phyloP scores from a whole-genome alignment of 805 yeast species.

The Candida coleopterorum region DNA sequence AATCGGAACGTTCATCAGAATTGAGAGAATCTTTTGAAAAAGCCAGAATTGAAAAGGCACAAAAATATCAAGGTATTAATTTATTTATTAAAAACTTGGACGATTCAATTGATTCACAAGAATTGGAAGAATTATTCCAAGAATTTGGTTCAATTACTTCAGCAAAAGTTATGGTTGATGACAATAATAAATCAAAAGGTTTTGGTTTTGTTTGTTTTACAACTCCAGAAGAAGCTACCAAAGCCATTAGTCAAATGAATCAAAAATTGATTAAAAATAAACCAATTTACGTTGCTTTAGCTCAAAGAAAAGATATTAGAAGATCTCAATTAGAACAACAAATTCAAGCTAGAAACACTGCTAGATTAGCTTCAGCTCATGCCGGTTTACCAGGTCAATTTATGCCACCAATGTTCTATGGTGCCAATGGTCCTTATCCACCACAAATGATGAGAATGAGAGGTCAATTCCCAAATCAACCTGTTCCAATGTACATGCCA shows the following conservation, averaged over 20 bases:
- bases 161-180: conserved; percentile 94
- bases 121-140: conserved; percentile 84
- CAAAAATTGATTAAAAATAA: conserved; percentile 92
- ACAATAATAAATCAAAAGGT: conserved; percentile 92
- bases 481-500: conserved; percentile 78
- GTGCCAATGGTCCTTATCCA: conserved; percentile 71
- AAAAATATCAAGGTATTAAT: conserved; percentile 96
- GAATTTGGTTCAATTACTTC: conserved; percentile 94
- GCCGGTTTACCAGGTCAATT: conserved; percentile 88
- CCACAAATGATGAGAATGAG: conserved; percentile 76
- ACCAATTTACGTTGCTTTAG: conserved; percentile 97
- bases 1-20: conserved; percentile 94
- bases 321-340: conserved; percentile 96
- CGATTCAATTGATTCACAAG: conserved; percentile 87
- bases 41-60: conserved; percentile 83
- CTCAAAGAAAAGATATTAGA: conserved; percentile 98
- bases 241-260: conserved; percentile 97
- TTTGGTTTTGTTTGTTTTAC: conserved; percentile 98
- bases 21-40: conserved; percentile 92
- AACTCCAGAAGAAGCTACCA: conserved; percentile 97
- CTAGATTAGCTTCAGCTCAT: conserved; percentile 96
- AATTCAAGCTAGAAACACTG: conserved; percentile 95
- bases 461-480: conserved; percentile 67
- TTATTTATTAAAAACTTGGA: conserved; percentile 95
- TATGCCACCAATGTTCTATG: conserved; percentile 82